Conservation (phyloP, 2,329 filamentous ascomycete species). For the Pestalotiopsis sp. region DNA sequence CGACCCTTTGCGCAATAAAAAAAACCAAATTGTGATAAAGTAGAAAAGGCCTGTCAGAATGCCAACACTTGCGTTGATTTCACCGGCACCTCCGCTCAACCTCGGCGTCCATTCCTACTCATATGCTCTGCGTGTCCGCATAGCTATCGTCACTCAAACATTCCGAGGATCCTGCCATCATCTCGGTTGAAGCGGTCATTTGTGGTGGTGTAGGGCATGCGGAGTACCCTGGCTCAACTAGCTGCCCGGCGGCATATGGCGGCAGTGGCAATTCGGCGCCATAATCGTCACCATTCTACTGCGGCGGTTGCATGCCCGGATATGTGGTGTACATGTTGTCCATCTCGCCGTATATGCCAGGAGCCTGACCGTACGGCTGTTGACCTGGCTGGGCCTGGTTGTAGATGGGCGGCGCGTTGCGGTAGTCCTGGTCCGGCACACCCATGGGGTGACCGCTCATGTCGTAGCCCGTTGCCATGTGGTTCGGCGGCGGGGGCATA, state of each 20-base stretch:
- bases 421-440: slow-evolving; percentile 73
- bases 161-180: neutral
- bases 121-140: neutral
- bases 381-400: slow-evolving; percentile 77
- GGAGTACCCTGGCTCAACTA: too few relatives aligned
- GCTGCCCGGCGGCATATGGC: neutral
- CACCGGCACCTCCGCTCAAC: too few relatives aligned
- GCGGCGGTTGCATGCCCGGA: slow-evolving; percentile 77
- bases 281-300: slow-evolving; percentile 35
- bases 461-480: slow-evolving; percentile 63
- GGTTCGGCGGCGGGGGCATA: slow-evolving; percentile 59
- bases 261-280: neutral
- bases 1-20: neutral
- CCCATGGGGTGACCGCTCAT: slow-evolving; percentile 66
- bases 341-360: slow-evolving; percentile 77
- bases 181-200: too few relatives aligned
- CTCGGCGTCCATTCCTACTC: neutral
- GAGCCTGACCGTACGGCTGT: slow-evolving; percentile 75
- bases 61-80: neutral
- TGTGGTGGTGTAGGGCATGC: too few relatives aligned
- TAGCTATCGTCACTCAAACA: neutral
- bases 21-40: neutral
- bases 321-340: slow-evolving; percentile 80
- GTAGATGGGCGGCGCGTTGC: slow-evolving; percentile 79
- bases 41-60: neutral